Conservation (phyloP, 2,329 filamentous ascomycete species). For the Emergomyces orientalis region DNA sequence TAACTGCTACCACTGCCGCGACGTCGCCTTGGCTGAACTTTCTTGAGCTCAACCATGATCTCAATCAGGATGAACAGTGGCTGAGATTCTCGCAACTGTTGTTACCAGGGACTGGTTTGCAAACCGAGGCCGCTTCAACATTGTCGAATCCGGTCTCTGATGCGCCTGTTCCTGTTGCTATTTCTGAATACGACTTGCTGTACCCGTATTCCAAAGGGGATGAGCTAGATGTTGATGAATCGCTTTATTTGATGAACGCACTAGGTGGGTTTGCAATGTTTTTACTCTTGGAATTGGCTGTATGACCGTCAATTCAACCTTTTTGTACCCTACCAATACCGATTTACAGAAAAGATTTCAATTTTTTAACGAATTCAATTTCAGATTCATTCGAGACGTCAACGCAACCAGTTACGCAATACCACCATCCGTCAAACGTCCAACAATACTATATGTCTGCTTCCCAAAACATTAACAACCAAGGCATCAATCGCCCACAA, state of each 20-base stretch:
- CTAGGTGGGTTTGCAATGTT: constrained; percentile 3
- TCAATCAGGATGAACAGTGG: neutral
- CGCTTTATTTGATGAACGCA: neutral
- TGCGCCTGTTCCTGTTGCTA: neutral
- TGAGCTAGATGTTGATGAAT: constrained; percentile 1
- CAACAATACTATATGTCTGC: neutral
- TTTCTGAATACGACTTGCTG: neutral
- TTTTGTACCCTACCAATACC: neutral
- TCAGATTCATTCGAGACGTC: neutral
- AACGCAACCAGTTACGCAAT: neutral
- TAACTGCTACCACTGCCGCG: neutral
- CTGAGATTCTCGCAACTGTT: neutral
- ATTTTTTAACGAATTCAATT: neutral
- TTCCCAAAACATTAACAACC: neutral
- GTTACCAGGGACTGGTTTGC: neutral
- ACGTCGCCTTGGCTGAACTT: constrained; percentile 3
- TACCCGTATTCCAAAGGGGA: neutral
- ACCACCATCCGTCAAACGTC: neutral
- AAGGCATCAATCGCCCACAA: neutral
- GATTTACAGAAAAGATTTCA: neutral
- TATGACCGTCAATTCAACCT: neutral
- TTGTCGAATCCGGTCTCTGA: neutral
- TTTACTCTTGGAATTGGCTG: neutral
- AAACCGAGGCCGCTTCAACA: neutral
- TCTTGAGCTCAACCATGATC: constrained; percentile 4